Percentiles rank a stretch among this genome's conserved stretches.
These are phyloP conservation scores for Chondrostereum purpureum DNA, from an alignment of 1,284 basidiomycete genomes.

Conservation along the genomic window DNA sequence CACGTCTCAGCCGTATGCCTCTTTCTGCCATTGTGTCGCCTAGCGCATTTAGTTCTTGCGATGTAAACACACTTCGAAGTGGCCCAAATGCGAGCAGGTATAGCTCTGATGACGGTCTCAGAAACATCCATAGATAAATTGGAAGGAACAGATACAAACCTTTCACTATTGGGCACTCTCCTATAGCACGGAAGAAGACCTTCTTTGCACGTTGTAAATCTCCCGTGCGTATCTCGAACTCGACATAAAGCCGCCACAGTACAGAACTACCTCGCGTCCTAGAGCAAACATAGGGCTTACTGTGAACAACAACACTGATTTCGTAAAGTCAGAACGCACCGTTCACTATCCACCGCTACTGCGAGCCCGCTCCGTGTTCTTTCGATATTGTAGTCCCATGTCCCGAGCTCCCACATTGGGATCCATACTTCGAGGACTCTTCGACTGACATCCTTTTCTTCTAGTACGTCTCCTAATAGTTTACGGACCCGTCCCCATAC, in stretches of 20 bases:
- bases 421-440: conserved; percentile 69
- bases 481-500: conserved; percentile 64
- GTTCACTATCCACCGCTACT: conserved; percentile 54
- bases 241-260: conserved; percentile 77
- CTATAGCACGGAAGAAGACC: conserved; percentile 73
- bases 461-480: conserved; percentile 41
- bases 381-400: conserved; percentile 65
- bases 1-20: conserved; percentile 64
- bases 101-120: conserved; percentile 38
- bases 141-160: conserved; percentile 34
- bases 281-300: conserved; percentile 3
- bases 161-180: conserved; percentile 78
- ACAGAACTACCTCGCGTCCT: conserved; percentile 61
- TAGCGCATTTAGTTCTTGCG: conserved; percentile 61
- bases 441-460: conserved; percentile 50
- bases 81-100: conserved; percentile 83
- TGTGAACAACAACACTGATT: conserved; percentile 11
- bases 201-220: conserved; percentile 65
- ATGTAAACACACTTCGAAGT: conserved; percentile 61
- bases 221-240: conserved; percentile 72
- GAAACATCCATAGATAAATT: conserved; percentile 10
- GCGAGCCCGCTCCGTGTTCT: conserved; percentile 59
- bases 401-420: conserved; percentile 66
- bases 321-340: conserved; percentile 35
- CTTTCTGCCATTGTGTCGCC: conserved; percentile 80